These are phyloP conservation scores for Sungouiozyma ichnusensis DNA, from an alignment of 805 yeast genomes.

Conservation along the genomic window DNA sequence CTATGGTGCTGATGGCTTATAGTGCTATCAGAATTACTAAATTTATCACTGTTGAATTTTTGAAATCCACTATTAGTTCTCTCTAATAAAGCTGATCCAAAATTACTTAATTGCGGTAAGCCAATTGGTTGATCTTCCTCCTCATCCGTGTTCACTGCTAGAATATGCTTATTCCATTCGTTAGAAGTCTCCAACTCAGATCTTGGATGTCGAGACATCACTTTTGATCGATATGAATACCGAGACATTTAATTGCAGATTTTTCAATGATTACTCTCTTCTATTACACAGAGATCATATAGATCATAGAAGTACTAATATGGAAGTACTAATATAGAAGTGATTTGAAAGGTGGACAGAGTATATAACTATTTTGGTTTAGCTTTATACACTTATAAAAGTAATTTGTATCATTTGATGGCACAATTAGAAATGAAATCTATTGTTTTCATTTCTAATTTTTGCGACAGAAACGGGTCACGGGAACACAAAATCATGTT, in stretches of 20 bases:
- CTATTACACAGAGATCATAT: too few relatives aligned
- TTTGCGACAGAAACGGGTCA: neutral
- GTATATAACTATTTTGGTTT: too few relatives aligned
- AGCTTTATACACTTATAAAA: too few relatives aligned
- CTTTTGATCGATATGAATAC: constrained; percentile 7
- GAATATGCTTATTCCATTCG: neutral
- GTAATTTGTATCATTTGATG: too few relatives aligned
- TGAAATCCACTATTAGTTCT: constrained; percentile 1
- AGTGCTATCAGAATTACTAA: neutral
- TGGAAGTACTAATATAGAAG: too few relatives aligned
- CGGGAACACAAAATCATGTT: too few relatives aligned
- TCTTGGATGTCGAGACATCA: neutral
- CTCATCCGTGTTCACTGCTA: constrained; percentile 7
- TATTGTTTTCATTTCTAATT: neutral
- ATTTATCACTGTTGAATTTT: neutral
- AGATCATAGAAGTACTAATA: too few relatives aligned
- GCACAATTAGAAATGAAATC: neutral
- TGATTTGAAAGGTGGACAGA: too few relatives aligned
- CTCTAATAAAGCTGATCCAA: constrained; percentile 24
- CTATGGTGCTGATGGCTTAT: neutral
- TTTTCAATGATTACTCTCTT: too few relatives aligned
- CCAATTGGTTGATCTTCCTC: constrained; percentile 22
- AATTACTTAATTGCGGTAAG: constrained; percentile 24
- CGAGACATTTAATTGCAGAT: constrained; percentile 10
- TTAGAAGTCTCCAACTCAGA: neutral